Evolutionary conservation across 495 filamentous ascomycete species (phyloP).

Genomic region (Lichenothelia convexa): DNA sequence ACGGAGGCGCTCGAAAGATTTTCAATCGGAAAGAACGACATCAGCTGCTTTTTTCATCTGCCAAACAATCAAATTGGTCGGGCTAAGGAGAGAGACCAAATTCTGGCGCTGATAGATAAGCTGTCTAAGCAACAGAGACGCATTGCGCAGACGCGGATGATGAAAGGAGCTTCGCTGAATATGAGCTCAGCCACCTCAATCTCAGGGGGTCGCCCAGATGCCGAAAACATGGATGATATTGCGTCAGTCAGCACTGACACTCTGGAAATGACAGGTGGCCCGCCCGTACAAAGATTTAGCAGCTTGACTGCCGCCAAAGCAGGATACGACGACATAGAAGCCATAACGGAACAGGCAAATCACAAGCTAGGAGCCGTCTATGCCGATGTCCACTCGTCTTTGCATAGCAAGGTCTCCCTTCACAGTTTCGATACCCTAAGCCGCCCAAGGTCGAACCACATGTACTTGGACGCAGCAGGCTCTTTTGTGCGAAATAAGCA

Average conservation of each 20-base stretch:
- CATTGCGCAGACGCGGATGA: too few relatives aligned
- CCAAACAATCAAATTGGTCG: constrained; percentile 66
- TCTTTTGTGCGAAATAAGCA: too few relatives aligned
- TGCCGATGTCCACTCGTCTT: background rate
- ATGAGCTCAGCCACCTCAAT: constrained; percentile 14
- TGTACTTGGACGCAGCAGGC: too few relatives aligned
- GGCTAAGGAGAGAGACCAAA: constrained; percentile 44
- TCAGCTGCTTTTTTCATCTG: constrained; percentile 73
- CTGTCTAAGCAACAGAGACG: constrained; percentile 28
- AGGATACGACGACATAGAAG: background rate
- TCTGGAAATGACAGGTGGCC: constrained; percentile 5
- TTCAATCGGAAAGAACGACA: constrained; percentile 52
- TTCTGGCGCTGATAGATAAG: constrained; percentile 55
- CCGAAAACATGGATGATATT: constrained; percentile 12
- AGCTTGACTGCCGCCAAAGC: background rate
- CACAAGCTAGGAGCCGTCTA: constrained; percentile 1
- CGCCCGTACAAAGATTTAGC: background rate
- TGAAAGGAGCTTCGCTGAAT: background rate
- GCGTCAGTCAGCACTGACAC: constrained; percentile 16
- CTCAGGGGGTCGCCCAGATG: constrained; percentile 10
- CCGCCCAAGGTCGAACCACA: too few relatives aligned
- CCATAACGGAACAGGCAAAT: background rate
- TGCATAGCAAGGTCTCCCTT: constrained; percentile 9
- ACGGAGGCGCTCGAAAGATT: constrained; percentile 47
- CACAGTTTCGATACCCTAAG: constrained; percentile 24